Base-by-base conservation (phyloP, 106 monocot genomes). In the Narthecium ossifragum region DNA sequence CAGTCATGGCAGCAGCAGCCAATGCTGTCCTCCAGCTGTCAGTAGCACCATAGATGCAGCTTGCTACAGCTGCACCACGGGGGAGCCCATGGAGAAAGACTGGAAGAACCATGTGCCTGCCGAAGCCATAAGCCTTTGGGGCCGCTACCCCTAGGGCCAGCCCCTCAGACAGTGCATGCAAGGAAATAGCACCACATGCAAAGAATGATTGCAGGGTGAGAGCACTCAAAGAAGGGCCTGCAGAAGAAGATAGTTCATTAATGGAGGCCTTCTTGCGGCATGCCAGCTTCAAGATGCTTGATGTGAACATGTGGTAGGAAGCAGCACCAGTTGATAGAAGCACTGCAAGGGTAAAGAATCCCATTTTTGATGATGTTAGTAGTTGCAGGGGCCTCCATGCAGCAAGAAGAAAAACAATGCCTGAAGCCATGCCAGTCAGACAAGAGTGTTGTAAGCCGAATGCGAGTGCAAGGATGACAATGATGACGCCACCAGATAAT, bases 61-160 rank as follows among this genome's bases (percentile, higher is more conserved):
- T 90, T 9, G 96, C 96, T 17, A 91, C 90, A 11, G 96, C 96
- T 8, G 90, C 90, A 12, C 90, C 96, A 2, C 96, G 86, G 62
- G 96, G 96, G 26, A 98, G 84, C 11, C 96, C 96, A 22, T 98
- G 96, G 21, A 98, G 69, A 5, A 90, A 98, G 20, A 81, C 96
- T 0, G 96, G 96, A 26, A 98, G 78, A 21, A 98, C 76, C 90
- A 98, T 82, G 69, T 98, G 90, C 0, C 81, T 77, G 7, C 96
- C 96, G 1, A 90, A 78, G 9, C 96, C 90, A 21, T 98, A 81
- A 31, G 96, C 96, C 37, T 81, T 78, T 46, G 90, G 96, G 4
- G 96, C 96, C 0, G 96, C 96, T 26, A 98, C 96, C 0, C 96
- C 96, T 0, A 98, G 76, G 1, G 83, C 86, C 22, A 98, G 84